Evolutionary conservation across 306 rosid species (phyloP).

Genomic region (Glycine soja): DNA sequence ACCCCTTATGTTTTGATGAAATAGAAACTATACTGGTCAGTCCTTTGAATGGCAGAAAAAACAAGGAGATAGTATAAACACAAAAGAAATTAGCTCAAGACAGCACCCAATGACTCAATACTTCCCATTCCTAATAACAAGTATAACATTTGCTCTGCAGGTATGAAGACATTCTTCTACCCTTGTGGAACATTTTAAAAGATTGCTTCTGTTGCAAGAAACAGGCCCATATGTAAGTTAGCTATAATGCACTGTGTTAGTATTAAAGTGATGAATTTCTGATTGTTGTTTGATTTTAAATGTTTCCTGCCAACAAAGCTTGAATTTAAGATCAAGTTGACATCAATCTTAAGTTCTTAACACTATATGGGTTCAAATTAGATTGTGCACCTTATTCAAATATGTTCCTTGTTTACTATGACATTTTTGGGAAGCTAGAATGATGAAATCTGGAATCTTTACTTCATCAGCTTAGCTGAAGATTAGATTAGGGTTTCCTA

Average conservation of each 20-base stretch:
- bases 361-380: too few species aligned
- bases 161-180: constrained; percentile 85
- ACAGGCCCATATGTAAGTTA: constrained; percentile 90
- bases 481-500: too few species aligned
- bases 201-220: constrained; percentile 83
- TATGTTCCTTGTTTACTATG: too few species aligned
- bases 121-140: constrained; percentile 33
- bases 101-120: constrained; percentile 11
- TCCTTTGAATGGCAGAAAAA: constrained; percentile 13
- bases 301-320: constrained; percentile 40
- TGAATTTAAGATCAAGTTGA: constrained; percentile 37
- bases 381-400: too few species aligned
- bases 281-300: neutral
- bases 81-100: neutral
- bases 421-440: too few species aligned
- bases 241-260: constrained; percentile 15
- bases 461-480: too few species aligned
- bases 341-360: neutral
- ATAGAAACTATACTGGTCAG: neutral
- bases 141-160: constrained; percentile 54
- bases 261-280: constrained; percentile 29
- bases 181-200: constrained; percentile 96
- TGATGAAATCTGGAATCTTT: too few species aligned
- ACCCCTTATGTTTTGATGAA: constrained; percentile 4
- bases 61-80: neutral